Conservation (phyloP, 2,329 filamentous ascomycete species). For the Trichoderma sp. region DNA sequence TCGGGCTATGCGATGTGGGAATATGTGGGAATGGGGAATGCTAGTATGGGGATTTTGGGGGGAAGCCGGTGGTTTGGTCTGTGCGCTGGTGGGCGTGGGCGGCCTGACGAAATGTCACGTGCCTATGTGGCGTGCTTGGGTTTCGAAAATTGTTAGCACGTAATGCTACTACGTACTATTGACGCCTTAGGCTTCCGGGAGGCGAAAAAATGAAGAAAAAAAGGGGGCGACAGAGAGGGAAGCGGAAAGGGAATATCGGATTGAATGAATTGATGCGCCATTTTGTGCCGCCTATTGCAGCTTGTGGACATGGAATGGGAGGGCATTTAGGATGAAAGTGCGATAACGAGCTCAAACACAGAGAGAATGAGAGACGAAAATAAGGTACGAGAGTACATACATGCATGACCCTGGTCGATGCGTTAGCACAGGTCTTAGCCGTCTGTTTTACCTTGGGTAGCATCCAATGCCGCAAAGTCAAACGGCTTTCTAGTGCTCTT, state of each 20-base stretch:
- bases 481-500: constrained; percentile 13
- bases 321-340: not conserved
- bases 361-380: not conserved
- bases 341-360: not conserved
- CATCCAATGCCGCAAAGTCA: not conserved
- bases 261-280: not conserved
- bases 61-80: not conserved
- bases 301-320: not conserved
- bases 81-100: not conserved
- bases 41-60: too few species aligned
- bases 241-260: not conserved
- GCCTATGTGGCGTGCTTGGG: constrained; percentile 1
- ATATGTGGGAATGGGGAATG: not conserved
- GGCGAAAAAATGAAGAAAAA: not conserved
- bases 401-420: constrained; percentile 11
- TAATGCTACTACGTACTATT: not conserved
- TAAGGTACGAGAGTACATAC: not conserved
- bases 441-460: constrained; percentile 2
- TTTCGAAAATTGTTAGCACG: not conserved
- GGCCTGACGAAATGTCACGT: constrained; percentile 14
- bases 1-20: not conserved
- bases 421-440: not conserved
- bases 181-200: not conserved
- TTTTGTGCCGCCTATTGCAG: not conserved
- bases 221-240: not conserved